Conservation (phyloP, 805 yeast genomes). For the Alloascoidea africana region DNA sequence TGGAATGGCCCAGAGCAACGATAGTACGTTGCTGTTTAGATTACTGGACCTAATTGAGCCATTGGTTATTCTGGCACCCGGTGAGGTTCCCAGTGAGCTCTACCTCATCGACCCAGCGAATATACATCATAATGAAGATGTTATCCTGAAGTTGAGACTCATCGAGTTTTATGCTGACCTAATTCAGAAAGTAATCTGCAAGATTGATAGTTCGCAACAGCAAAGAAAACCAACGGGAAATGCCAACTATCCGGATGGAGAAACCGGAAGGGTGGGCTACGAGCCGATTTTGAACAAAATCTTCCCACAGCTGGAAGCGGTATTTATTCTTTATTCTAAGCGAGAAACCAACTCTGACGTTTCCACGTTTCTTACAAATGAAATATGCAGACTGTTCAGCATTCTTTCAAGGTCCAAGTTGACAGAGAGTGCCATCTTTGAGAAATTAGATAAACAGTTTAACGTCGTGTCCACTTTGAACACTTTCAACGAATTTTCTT, state of each 20-base stretch:
- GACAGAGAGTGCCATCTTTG: constrained; percentile 12
- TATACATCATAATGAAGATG: constrained; percentile 14
- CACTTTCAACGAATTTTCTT: constrained; percentile 11
- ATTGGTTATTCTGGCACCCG: constrained; percentile 12
- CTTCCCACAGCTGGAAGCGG: constrained; percentile 8
- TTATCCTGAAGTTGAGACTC: constrained; percentile 15
- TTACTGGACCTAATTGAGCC: constrained; percentile 16
- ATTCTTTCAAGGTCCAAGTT: constrained; percentile 8
- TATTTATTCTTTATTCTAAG: constrained; percentile 10
- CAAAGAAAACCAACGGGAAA: too few species aligned
- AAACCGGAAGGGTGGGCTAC: too few species aligned
- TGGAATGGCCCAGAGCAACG: constrained; percentile 10
- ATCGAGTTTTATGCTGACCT: constrained; percentile 18
- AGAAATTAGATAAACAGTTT: constrained; percentile 11
- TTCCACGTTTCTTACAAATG: constrained; percentile 10
- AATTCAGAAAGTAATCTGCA: too few species aligned
- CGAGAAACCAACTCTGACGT: constrained; percentile 4
- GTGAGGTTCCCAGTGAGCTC: constrained; percentile 12
- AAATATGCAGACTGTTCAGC: constrained; percentile 13
- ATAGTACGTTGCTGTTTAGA: constrained; percentile 12
- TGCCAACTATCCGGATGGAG: too few species aligned
- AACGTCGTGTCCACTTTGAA: not conserved
- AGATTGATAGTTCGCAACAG: too few species aligned
- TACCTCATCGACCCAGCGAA: constrained; percentile 12
- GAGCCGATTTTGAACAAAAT: too few species aligned